phyloP scores from a whole-genome alignment of 2,329 filamentous ascomycete genomes.

The Neonectria neomacrospora region DNA sequence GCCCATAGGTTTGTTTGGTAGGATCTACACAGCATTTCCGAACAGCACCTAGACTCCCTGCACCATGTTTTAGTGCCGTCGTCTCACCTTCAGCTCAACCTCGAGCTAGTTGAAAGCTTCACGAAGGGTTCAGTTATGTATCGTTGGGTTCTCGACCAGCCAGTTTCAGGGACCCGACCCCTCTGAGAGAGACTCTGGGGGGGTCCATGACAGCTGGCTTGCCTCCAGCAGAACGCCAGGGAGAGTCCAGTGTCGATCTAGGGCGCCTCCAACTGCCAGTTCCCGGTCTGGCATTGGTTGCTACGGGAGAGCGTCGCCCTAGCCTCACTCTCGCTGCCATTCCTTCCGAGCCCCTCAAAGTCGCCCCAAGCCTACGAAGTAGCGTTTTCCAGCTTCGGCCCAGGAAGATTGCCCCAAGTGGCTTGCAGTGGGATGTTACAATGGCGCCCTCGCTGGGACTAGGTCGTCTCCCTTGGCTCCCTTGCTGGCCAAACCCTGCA shows the following conservation, averaged over 20 bases:
- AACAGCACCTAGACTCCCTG: not conserved
- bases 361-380: constrained; percentile 9
- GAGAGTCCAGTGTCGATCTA: constrained; percentile 10
- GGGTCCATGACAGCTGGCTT: not conserved
- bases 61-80: not conserved
- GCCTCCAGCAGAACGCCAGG: not conserved
- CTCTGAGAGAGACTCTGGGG: not conserved
- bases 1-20: constrained; percentile 9
- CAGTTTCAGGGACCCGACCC: not conserved
- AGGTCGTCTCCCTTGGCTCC: not conserved
- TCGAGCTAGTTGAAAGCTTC: not conserved
- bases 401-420: constrained; percentile 6
- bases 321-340: constrained; percentile 18
- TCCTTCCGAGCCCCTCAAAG: constrained; percentile 9
- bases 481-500: constrained; percentile 5
- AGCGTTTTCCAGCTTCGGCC: constrained; percentile 10
- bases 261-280: constrained; percentile 10
- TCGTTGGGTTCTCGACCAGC: not conserved
- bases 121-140: not conserved
- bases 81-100: not conserved
- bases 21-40: constrained; percentile 1
- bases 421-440: constrained; percentile 22
- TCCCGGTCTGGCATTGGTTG: constrained; percentile 5
- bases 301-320: constrained; percentile 5
- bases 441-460: constrained; percentile 6